phyloP scores from a whole-genome alignment of 2,329 filamentous ascomycete species.

The Epichloe aotearoae region DNA sequence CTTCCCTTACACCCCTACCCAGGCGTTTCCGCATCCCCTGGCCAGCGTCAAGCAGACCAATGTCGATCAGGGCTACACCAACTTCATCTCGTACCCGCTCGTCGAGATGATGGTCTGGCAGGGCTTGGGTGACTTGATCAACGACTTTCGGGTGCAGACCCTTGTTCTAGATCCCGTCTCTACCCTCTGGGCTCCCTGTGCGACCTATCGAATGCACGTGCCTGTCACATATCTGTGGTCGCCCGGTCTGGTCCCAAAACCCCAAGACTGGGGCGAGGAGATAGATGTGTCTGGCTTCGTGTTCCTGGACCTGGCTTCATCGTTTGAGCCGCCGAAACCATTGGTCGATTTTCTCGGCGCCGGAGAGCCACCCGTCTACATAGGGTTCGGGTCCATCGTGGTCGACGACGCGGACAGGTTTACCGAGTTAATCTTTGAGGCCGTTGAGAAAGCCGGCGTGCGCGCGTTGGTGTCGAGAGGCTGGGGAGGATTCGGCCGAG shows the following conservation, averaged over 20 bases:
- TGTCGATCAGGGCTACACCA: slow-evolving; percentile 58
- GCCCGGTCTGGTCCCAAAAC: slow-evolving; percentile 52
- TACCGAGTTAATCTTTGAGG: slow-evolving; percentile 59
- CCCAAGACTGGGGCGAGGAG: slow-evolving; percentile 52
- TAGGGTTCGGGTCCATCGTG: slow-evolving; percentile 65
- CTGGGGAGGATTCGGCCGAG: slow-evolving; percentile 57
- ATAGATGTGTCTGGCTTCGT: slow-evolving; percentile 69
- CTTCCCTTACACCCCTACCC: slow-evolving; percentile 65
- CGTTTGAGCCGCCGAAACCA: slow-evolving; percentile 45
- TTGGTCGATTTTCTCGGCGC: slow-evolving; percentile 42
- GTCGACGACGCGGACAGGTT: slow-evolving; percentile 58
- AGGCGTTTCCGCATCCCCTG: slow-evolving; percentile 62
- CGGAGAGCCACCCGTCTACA: slow-evolving; percentile 52
- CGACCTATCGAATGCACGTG: slow-evolving; percentile 59
- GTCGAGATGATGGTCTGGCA: slow-evolving; percentile 89
- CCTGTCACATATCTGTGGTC: slow-evolving; percentile 66
- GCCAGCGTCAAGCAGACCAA: slow-evolving; percentile 63
- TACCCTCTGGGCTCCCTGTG: slow-evolving; percentile 63
- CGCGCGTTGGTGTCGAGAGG: slow-evolving; percentile 62
- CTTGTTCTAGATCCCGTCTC: slow-evolving; percentile 61
- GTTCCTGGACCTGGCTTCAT: slow-evolving; percentile 55
- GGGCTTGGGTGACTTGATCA: slow-evolving; percentile 67
- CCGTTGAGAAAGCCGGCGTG: slow-evolving; percentile 50
- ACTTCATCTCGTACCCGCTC: slow-evolving; percentile 68
- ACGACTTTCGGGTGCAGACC: slow-evolving; percentile 56